Base-by-base conservation (phyloP, 805 yeast species). In the Candida alai region DNA sequence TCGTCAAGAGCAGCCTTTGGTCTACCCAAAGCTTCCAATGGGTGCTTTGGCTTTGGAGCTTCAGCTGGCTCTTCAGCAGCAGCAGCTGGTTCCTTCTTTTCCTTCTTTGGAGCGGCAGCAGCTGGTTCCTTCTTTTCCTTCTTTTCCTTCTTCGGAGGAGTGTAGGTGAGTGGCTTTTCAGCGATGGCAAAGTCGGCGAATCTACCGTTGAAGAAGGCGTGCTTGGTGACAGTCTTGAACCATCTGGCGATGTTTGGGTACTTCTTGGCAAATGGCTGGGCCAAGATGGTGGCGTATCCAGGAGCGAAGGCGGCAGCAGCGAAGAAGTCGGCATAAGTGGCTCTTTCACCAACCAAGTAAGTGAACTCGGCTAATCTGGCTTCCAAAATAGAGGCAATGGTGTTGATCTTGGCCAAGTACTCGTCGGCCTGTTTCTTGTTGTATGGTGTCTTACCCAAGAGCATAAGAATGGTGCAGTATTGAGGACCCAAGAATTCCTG, bases 11-110 rank as follows among this genome's bases (percentile, higher is more conserved):
- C 65, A 52, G 80, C 68, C 51, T 72, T 68, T 41, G 84, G 60
- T 13, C 16, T 29, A 20, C 32, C 32, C 44, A 89, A 76, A 37
- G 70, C 66, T 60, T 78, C 90, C 60, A 88, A 76, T 57, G 96
- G 96, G 71, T 88, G 97, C 67, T 80, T 82, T 49, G 87, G 75
- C 71, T 84, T 84, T 73, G 82, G 82, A 54, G 70, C 75, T 57
- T 69, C 74, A 45, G 68, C 71, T 36, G 74, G 65, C 12, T 48
- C 63, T 19, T 50, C 66, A 16, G 50, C 63, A 22, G 56, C 60
- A 34, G 51, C 54, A 21, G 47, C 60, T 24, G 49, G 55, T 28
- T 45, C 47, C 37, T 49, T 60, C 48, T 64, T 62, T 30, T 45
- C 50, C 38, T 51, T 61, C 49, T 65, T 64, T 40, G 70, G 66